Percentiles rank a stretch among this genome's conserved stretches.
Conservation (phyloP, 1,284 basidiomycete species). For the Sporisorium graminicola region DNA sequence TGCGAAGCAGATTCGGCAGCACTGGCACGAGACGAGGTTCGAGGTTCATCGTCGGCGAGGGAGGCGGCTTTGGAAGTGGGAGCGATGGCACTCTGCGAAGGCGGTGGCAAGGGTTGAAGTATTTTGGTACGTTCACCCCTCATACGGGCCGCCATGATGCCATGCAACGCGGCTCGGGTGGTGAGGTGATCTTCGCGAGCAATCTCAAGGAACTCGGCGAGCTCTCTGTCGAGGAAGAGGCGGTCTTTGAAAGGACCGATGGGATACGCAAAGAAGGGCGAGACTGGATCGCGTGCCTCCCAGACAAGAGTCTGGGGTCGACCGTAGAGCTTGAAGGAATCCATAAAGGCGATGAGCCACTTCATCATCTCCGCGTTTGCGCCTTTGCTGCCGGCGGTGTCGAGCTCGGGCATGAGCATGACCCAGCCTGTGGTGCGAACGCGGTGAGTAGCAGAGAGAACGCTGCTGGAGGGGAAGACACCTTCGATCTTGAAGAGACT, state of each 20-base stretch:
- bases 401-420: slow-evolving; percentile 70
- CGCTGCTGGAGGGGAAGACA: slow-evolving; percentile 55
- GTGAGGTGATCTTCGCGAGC: slow-evolving; percentile 75
- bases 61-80: slow-evolving; percentile 7
- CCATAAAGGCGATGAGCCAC: slow-evolving; percentile 81
- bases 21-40: slow-evolving; percentile 23
- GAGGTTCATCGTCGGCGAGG: slow-evolving; percentile 11
- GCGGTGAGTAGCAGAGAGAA: slow-evolving; percentile 75
- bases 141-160: slow-evolving; percentile 68
- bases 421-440: slow-evolving; percentile 71
- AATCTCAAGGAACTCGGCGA: slow-evolving; percentile 82
- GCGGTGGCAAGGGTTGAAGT: slow-evolving; percentile 63
- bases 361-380: slow-evolving; percentile 84
- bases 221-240: slow-evolving; percentile 89
- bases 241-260: slow-evolving; percentile 72
- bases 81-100: slow-evolving; percentile 26
- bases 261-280: slow-evolving; percentile 69
- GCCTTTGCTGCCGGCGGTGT: slow-evolving; percentile 78
- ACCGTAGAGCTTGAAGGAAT: slow-evolving; percentile 69
- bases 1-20: slow-evolving; percentile 21
- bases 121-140: slow-evolving; percentile 66
- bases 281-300: slow-evolving; percentile 72
- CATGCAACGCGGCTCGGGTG: slow-evolving; percentile 59
- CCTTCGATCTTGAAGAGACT: slow-evolving; percentile 69
- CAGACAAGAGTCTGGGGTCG: slow-evolving; percentile 60